Evolutionary conservation across 106 monocot species (phyloP).

Genomic region (Phalaenopsis aphrodite): DNA sequence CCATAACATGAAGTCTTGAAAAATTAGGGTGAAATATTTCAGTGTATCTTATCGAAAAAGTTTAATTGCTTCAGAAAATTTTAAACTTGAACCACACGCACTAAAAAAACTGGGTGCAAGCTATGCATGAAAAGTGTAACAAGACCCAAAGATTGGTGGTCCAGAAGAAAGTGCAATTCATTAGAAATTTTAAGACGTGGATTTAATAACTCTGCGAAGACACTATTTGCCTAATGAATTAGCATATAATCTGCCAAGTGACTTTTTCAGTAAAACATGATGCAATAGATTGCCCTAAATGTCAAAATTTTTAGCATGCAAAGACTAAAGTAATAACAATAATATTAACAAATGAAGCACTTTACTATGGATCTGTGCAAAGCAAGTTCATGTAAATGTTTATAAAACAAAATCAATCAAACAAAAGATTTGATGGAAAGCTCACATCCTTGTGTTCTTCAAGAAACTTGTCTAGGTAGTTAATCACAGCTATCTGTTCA

Average conservation of each 20-base stretch:
- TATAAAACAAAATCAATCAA: not conserved
- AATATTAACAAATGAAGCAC: not conserved
- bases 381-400: not conserved
- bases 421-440: not conserved
- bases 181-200: not conserved
- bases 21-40: no score
- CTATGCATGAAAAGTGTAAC: no score
- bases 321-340: not conserved
- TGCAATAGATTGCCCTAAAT: not conserved
- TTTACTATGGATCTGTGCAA: not conserved
- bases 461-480: constrained; percentile 75
- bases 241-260: not conserved
- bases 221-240: not conserved
- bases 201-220: not conserved
- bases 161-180: not conserved
- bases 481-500: constrained; percentile 90
- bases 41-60: no score
- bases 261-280: not conserved
- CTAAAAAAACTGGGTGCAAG: no score
- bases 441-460: constrained; percentile 73
- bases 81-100: no score
- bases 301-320: not conserved
- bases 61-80: no score
- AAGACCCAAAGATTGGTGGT: not conserved
- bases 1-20: no score